Conservation (phyloP, 176 grass and related monocot species). For the Oryza meyeriana region DNA sequence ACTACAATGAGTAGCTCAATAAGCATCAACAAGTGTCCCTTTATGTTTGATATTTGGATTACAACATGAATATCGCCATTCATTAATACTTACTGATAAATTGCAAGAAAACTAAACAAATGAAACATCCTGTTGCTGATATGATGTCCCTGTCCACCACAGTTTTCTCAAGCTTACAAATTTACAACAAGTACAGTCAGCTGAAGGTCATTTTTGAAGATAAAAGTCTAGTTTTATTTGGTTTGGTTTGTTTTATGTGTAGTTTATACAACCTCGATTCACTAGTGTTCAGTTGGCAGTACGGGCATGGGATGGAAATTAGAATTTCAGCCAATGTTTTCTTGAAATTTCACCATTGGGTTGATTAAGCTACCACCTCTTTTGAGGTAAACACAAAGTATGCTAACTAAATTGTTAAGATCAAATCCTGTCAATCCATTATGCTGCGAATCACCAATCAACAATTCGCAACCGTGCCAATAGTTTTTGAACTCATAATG, state of each 20-base stretch:
- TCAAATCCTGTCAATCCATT: background rate
- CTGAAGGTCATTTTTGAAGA: background rate
- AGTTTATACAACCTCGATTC: background rate
- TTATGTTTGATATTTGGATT: background rate
- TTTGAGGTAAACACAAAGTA: background rate
- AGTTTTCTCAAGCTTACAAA: background rate
- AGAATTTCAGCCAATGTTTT: background rate
- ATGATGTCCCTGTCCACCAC: background rate
- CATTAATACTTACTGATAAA: background rate
- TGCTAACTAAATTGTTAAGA: background rate
- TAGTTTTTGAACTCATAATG: background rate
- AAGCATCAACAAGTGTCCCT: background rate
- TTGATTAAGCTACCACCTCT: background rate
- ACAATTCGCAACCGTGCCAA: background rate
- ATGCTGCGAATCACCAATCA: background rate
- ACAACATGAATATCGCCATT: background rate
- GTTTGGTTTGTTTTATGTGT: background rate
- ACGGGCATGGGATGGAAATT: background rate
- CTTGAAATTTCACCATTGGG: background rate
- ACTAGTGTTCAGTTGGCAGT: background rate
- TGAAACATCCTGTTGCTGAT: background rate
- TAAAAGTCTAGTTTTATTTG: background rate
- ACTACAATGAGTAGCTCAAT: background rate
- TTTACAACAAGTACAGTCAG: background rate
- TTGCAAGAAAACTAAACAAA: background rate